A percentile compares a stretch with the other conserved stretches of the same genome.
phyloP scores from a whole-genome alignment of 257 asterid species.

The Lycium barbarum region DNA sequence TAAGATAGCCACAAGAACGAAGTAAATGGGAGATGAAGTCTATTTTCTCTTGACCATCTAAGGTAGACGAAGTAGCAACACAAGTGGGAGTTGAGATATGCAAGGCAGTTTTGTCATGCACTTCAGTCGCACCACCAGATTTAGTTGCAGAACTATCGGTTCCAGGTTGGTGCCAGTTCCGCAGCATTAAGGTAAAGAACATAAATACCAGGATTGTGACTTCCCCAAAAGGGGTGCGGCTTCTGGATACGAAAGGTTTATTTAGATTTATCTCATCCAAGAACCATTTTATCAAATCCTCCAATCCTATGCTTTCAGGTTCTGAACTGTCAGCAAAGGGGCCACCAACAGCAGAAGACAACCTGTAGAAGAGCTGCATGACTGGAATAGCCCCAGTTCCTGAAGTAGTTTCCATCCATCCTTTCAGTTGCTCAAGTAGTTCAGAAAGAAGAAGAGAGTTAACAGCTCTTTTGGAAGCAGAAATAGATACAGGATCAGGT shows the following conservation, averaged over 20 bases:
- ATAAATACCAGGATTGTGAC: slow-evolving; percentile 81
- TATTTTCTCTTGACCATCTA: slow-evolving; percentile 69
- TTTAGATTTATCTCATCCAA: slow-evolving; percentile 77
- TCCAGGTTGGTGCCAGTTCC: slow-evolving; percentile 99
- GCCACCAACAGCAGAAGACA: slow-evolving; percentile 95
- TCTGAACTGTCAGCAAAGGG: slow-evolving; percentile 77
- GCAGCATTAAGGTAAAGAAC: slow-evolving; percentile 96
- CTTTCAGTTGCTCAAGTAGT: slow-evolving; percentile 94
- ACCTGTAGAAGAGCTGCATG: slow-evolving; percentile 92
- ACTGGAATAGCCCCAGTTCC: slow-evolving; percentile 92
- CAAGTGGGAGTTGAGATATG: slow-evolving; percentile 53
- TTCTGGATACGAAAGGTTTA: slow-evolving; percentile 69
- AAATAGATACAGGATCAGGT: slow-evolving; percentile 86
- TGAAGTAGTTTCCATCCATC: slow-evolving; percentile 91
- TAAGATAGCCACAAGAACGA: slow-evolving; percentile 78
- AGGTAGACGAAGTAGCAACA: slow-evolving; percentile 57
- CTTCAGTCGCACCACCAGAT: slow-evolving; percentile 62
- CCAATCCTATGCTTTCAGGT: slow-evolving; percentile 82
- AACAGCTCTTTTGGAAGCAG: slow-evolving; percentile 96
- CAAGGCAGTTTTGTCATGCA: slow-evolving; percentile 64
- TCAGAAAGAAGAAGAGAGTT: slow-evolving; percentile 91
- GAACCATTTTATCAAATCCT: slow-evolving; percentile 87
- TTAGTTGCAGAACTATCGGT: slow-evolving; percentile 69
- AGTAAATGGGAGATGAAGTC: slow-evolving; percentile 70
- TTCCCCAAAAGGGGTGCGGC: slow-evolving; percentile 87